Evolutionary conservation across 176 grass and related monocot genomes (phyloP).

Genomic region (Eremochloa ophiuroides): DNA sequence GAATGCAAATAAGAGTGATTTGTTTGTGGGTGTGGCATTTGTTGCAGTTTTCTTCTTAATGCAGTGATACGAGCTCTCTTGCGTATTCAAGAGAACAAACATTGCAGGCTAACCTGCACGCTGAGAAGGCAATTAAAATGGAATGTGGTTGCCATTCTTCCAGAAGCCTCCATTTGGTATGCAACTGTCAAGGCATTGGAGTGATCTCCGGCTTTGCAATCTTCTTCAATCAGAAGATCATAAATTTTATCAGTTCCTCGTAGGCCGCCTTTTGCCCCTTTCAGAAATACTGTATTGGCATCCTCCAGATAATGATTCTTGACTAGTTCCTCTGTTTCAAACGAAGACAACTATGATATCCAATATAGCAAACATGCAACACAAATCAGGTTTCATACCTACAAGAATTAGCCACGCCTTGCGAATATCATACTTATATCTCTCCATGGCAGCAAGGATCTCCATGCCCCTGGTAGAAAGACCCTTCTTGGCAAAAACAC

Average conservation of each 20-base stretch:
- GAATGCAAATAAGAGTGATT: not conserved
- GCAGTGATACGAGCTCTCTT: not conserved
- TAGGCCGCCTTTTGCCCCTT: constrained; percentile 85
- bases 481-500: constrained; percentile 87
- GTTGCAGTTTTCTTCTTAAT: not conserved
- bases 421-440: constrained; percentile 83
- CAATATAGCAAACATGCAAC: constrained; percentile 11
- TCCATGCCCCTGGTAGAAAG: constrained; percentile 90
- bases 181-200: constrained; percentile 93
- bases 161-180: constrained; percentile 96
- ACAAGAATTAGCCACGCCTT: constrained; percentile 95
- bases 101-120: constrained; percentile 61
- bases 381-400: constrained; percentile 50
- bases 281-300: constrained; percentile 91
- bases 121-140: constrained; percentile 99
- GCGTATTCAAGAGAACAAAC: not conserved
- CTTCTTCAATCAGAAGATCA: constrained; percentile 89
- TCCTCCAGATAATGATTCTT: constrained; percentile 69
- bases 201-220: constrained; percentile 95
- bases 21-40: not conserved
- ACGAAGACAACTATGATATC: constrained; percentile 34
- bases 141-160: constrained; percentile 98
- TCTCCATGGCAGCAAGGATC: constrained; percentile 97
- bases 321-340: constrained; percentile 76
- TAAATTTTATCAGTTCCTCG: constrained; percentile 77